Percentiles rank a stretch among this genome's conserved stretches.
phyloP scores from a whole-genome alignment of 1,284 basidiomycete species.

The Porodaedalea pini region DNA sequence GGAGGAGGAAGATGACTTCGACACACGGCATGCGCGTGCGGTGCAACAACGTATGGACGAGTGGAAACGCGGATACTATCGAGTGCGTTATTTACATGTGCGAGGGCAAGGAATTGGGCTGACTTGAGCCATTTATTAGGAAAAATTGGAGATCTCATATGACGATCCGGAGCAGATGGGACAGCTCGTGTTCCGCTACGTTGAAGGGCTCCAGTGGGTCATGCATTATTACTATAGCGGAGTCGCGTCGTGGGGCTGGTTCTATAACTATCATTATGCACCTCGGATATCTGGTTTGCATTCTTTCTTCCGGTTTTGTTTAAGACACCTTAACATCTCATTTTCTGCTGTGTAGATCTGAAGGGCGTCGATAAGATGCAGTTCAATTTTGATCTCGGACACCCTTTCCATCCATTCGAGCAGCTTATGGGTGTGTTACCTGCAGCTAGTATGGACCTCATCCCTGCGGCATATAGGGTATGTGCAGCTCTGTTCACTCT shows the following conservation, averaged over 20 bases:
- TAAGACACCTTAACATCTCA: constrained; percentile 6
- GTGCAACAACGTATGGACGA: constrained; percentile 83
- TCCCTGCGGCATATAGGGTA: constrained; percentile 84
- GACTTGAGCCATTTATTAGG: too few species aligned
- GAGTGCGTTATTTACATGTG: constrained; percentile 43
- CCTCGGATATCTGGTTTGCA: constrained; percentile 84
- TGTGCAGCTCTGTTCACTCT: constrained; percentile 22
- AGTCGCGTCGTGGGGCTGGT: constrained; percentile 98
- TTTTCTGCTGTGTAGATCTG: constrained; percentile 56
- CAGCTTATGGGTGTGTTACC: constrained; percentile 99
- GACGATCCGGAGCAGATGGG: constrained; percentile 65
- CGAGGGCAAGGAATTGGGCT: too few species aligned
- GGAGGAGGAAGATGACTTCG: constrained; percentile 70
- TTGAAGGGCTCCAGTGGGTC: constrained; percentile 97
- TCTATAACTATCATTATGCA: constrained; percentile 97
- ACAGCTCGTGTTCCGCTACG: constrained; percentile 74
- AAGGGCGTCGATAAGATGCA: constrained; percentile 71
- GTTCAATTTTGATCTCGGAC: constrained; percentile 85
- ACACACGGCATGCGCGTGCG: constrained; percentile 70
- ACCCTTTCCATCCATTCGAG: constrained; percentile 91
- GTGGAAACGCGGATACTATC: constrained; percentile 92
- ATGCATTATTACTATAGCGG: constrained; percentile 99
- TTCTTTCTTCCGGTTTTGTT: constrained; percentile 1
- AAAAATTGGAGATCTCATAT: constrained; percentile 80
- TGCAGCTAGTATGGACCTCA: constrained; percentile 81